Evolutionary conservation across 495 filamentous ascomycete genomes (phyloP).

Genomic region (Penicillium odoratum): DNA sequence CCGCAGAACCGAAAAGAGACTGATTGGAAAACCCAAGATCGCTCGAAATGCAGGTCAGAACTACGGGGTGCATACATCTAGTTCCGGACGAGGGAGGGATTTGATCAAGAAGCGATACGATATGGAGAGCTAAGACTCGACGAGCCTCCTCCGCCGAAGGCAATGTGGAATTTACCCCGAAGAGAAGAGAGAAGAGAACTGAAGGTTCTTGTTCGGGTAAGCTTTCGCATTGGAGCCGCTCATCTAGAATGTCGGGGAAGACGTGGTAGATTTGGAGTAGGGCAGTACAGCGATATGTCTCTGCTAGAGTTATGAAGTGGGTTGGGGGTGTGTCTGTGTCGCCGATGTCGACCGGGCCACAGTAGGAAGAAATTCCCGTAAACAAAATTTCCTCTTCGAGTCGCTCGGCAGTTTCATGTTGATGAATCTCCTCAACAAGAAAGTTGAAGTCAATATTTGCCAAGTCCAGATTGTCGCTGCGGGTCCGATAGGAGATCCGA

Average conservation of each 20-base stretch:
- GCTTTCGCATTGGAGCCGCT: conserved; percentile 15
- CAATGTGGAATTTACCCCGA: conserved; percentile 6
- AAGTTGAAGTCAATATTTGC: conserved; percentile 20
- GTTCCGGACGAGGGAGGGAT: conserved; percentile 27
- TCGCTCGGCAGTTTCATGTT: conserved; percentile 20
- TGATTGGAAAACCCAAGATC: conserved; percentile 28
- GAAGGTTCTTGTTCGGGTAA: conserved; percentile 11
- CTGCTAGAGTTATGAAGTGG: conserved; percentile 28
- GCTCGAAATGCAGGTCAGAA: conserved; percentile 27
- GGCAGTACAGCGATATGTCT: conserved; percentile 27
- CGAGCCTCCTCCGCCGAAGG: conserved; percentile 18
- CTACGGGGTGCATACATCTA: conserved; percentile 24
- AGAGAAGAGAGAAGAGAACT: conserved; percentile 22
- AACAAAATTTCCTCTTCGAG: conserved; percentile 27
- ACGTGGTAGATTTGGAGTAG: conserved; percentile 30
- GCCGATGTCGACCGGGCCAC: conserved; percentile 25
- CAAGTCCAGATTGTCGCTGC: conserved; percentile 12
- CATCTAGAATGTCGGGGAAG: conserved; percentile 25
- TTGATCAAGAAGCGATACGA: conserved; percentile 28
- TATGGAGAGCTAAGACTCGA: conserved; percentile 23
- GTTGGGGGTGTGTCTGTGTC: conserved; percentile 28
- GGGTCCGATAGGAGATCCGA: conserved; percentile 17
- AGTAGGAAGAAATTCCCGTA: conserved; percentile 25
- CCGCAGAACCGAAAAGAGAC: conserved; percentile 20
- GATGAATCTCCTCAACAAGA: conserved; percentile 23